Evolutionary conservation across 148 eudicot species (phyloP), one percentile per base, ranked within the genome.

Genomic region (Nyssa sinensis): DNA sequence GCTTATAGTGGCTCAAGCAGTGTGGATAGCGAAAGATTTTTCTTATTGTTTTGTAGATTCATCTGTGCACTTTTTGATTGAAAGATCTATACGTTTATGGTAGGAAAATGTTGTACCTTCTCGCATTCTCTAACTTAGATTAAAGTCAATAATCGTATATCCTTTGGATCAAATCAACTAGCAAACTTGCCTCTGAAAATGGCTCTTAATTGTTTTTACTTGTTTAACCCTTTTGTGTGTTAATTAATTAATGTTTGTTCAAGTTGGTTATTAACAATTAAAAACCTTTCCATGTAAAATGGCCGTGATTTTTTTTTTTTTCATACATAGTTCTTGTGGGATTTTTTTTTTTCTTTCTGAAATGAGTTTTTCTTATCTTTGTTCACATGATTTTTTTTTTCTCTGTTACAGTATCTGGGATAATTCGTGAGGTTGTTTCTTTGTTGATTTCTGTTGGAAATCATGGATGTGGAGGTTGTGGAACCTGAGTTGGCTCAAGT

Each of bases 401-500:
- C 21, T 55, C 24, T 21, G 59, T 19, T 11, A 44, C 59, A 17
- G 59, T 17, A 17, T 55, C 6, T 5, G 24, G 24, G 24, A 55
- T 4, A 9, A 9, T 37, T 37, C 44, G 24, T 55, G 59, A 55
- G 23, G 23, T 19, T 55, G 59, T 55, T 7, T 55, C 24, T 55
- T 55, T 55, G 25, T 1, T 7, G 19, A 55, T 19, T 55, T n/a
- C 21, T n/a, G 59, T 21, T 21, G 0, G 2, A 55, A 55, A 19
- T 19, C 23, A 55, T 55, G 59, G 59, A 7, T n/a, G 4, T 55
- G 59, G 59, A 55, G 59, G 59, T 17, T 80, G 85, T 84, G 77
- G 93, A 88, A 74, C 78, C 96, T 65, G 89, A 89, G 60, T 33
- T 81, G 64, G 72, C 80, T 31, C 73, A 75, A 73, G 80, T 67